Conservation (phyloP, 495 filamentous ascomycete species). For the Aspergillus affinis region DNA sequence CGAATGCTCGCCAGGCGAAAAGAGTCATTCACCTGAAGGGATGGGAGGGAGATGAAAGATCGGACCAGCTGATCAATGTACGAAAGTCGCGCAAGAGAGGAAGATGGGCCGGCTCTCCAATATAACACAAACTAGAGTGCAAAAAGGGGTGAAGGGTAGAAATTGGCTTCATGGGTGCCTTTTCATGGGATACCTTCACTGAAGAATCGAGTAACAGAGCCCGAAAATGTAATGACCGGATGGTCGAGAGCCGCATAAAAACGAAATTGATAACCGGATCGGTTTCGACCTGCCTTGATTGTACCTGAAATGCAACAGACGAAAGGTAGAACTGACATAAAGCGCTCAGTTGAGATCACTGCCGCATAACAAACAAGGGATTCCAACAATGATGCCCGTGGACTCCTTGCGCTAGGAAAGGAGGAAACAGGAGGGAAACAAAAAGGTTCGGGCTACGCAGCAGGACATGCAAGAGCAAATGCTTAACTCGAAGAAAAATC, state of each 20-base stretch:
- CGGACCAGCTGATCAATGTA: constrained; percentile 22
- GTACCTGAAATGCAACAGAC: constrained; percentile 24
- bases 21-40: neutral
- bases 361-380: constrained; percentile 18
- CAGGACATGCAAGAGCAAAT: constrained; percentile 18
- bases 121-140: neutral
- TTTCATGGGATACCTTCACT: neutral
- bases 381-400: constrained; percentile 17
- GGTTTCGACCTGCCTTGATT: constrained; percentile 25
- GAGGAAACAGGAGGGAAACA: constrained; percentile 14
- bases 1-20: neutral
- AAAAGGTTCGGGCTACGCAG: constrained; percentile 22
- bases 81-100: constrained; percentile 4
- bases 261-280: neutral
- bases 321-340: constrained; percentile 22
- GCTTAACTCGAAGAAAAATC: constrained; percentile 9
- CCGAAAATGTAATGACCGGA: constrained; percentile 5
- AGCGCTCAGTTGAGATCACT: constrained; percentile 29
- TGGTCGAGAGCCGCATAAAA: constrained; percentile 1
- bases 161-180: neutral
- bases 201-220: neutral
- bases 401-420: constrained; percentile 16
- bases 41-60: constrained; percentile 8
- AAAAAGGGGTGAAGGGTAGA: neutral
- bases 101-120: constrained; percentile 4